Evolutionary conservation across 2,329 filamentous ascomycete species (phyloP).

Genomic region (Talaromyces funiculosus): DNA sequence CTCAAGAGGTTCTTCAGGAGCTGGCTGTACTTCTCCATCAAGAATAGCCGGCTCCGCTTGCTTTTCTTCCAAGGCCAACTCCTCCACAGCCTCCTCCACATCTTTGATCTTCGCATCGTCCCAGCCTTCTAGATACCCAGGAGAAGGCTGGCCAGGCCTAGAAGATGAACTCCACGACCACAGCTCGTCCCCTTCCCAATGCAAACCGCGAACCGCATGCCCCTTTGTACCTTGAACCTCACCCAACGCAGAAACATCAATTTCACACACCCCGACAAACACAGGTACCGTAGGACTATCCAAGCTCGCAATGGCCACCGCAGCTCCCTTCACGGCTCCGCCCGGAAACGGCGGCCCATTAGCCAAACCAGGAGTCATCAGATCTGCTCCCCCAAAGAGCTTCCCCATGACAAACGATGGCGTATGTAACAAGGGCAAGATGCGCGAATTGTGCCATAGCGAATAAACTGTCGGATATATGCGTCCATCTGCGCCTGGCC

Average conservation of each 20-base stretch:
- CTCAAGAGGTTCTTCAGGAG: slow-evolving; percentile 22
- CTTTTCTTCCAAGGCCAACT: slow-evolving; percentile 39
- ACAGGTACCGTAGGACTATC: slow-evolving; percentile 57
- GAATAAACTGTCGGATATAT: slow-evolving; percentile 56
- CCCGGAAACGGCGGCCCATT: slow-evolving; percentile 59
- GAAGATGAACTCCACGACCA: slow-evolving; percentile 57
- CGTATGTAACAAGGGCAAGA: slow-evolving; percentile 61
- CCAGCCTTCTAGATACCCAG: slow-evolving; percentile 51
- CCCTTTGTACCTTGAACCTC: slow-evolving; percentile 58
- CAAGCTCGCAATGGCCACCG: slow-evolving; percentile 59
- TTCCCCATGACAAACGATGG: slow-evolving; percentile 55
- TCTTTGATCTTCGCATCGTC: slow-evolving; percentile 28
- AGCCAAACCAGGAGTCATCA: slow-evolving; percentile 64
- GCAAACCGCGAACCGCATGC: slow-evolving; percentile 59
- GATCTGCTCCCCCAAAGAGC: slow-evolving; percentile 58
- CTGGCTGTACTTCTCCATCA: slow-evolving; percentile 20
- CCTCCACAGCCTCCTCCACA: slow-evolving; percentile 31
- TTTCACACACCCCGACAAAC: slow-evolving; percentile 59
- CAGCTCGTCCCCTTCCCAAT: slow-evolving; percentile 65
- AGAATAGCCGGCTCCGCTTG: slow-evolving; percentile 40
- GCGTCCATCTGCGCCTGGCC: slow-evolving; percentile 35
- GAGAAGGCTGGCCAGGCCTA: slow-evolving; percentile 48
- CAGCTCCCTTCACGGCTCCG: slow-evolving; percentile 53
- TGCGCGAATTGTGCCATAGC: slow-evolving; percentile 57
- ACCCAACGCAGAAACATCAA: slow-evolving; percentile 53